Evolutionary conservation across 768 basidiomycete genomes (phyloP).

Genomic region (Russula abietina): DNA sequence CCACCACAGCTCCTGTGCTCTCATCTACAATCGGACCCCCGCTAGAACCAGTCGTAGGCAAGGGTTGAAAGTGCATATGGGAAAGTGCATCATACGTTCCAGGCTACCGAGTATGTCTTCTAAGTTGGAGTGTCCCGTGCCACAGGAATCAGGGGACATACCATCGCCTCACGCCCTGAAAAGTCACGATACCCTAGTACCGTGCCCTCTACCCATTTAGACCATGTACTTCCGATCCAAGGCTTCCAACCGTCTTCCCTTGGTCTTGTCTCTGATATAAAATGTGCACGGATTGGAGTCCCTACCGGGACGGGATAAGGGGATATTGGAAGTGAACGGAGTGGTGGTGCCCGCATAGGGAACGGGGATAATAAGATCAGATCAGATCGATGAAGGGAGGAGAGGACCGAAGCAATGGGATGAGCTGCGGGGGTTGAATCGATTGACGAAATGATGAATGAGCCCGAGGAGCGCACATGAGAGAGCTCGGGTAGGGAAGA

Average conservation of each 20-base stretch:
- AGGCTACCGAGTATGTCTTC: constrained; percentile 35
- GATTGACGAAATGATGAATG: constrained; percentile 40
- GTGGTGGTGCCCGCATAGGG: constrained; percentile 26
- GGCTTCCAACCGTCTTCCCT: constrained; percentile 38
- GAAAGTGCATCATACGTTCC: constrained; percentile 65
- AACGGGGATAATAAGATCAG: constrained; percentile 40
- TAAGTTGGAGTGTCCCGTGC: neutral
- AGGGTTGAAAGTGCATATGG: constrained; percentile 47
- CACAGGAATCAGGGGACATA: constrained; percentile 26
- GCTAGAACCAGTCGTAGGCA: constrained; percentile 60
- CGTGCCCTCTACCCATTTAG: constrained; percentile 46
- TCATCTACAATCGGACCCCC: constrained; percentile 64
- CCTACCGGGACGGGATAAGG: constrained; percentile 51
- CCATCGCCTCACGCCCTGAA: constrained; percentile 52
- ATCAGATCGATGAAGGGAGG: constrained; percentile 56
- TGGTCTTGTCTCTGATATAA: constrained; percentile 43
- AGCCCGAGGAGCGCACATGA: constrained; percentile 30
- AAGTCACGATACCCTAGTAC: constrained; percentile 56
- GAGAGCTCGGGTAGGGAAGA: constrained; percentile 14
- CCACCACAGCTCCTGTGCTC: constrained; percentile 56
- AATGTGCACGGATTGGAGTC: constrained; percentile 46
- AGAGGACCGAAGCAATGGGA: constrained; percentile 43
- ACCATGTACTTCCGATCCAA: constrained; percentile 50
- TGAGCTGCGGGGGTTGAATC: constrained; percentile 24
- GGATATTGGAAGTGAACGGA: constrained; percentile 51